Percentiles rank a stretch among this genome's conserved stretches.
Evolutionary conservation across 139 green algal species (phyloP).

Genomic region (Pleodorina starrii): DNA sequence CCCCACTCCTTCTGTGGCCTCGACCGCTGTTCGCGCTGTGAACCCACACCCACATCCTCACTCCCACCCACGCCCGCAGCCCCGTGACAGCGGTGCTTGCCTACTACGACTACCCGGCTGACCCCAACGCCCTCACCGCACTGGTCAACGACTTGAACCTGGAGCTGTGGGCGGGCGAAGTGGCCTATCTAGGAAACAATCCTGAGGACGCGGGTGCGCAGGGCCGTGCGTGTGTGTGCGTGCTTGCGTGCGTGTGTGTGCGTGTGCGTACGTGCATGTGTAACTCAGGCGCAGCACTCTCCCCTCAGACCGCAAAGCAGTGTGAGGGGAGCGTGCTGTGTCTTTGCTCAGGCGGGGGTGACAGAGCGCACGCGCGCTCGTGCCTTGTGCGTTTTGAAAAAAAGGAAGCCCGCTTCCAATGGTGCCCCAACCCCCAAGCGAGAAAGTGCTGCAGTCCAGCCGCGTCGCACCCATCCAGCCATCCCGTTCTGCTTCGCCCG

Average conservation of each 20-base stretch:
- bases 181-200: not conserved
- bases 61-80: constrained; percentile 26
- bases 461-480: too few species aligned
- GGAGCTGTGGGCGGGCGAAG: not conserved
- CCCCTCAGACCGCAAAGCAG: too few species aligned
- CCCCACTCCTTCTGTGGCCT: too few species aligned
- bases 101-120: constrained; percentile 75
- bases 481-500: too few species aligned
- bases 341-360: too few species aligned
- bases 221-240: not conserved
- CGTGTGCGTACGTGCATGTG: not conserved
- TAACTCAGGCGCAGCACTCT: not conserved
- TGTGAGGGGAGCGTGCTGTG: not conserved
- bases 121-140: constrained; percentile 21
- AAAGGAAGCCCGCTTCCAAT: not conserved
- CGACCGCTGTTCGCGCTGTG: too few species aligned
- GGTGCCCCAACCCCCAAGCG: not conserved
- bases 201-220: not conserved
- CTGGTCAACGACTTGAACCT: constrained; percentile 95
- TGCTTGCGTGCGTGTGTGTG: not conserved
- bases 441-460: too few species aligned
- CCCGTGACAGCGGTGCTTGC: constrained; percentile 79
- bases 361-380: not conserved
- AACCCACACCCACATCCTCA: too few species aligned
- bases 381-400: not conserved